Evolutionary conservation across 306 rosid species (phyloP).

Genomic region (Fagus crenata): DNA sequence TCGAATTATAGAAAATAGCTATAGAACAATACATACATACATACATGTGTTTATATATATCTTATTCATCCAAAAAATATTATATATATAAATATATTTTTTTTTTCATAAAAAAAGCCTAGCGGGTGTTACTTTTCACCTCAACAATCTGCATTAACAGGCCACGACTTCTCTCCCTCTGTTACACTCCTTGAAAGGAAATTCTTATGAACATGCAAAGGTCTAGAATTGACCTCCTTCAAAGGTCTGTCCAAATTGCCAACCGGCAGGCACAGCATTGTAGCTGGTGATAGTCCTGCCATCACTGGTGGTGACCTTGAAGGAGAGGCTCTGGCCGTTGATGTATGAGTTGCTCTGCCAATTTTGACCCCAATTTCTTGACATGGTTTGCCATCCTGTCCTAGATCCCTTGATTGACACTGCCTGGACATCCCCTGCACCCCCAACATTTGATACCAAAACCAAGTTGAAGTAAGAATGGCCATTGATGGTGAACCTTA

Average conservation of each 20-base stretch:
- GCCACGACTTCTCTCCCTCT: too few species aligned
- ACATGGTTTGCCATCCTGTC: slow-evolving; percentile 38
- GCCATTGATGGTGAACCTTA: slow-evolving; percentile 48
- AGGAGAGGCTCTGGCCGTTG: slow-evolving; percentile 43
- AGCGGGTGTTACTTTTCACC: too few species aligned
- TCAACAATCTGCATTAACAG: too few species aligned
- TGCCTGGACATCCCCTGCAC: slow-evolving; percentile 33
- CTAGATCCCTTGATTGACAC: slow-evolving; percentile 35
- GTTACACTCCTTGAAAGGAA: not conserved
- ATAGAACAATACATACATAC: too few species aligned
- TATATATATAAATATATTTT: too few species aligned
- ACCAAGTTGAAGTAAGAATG: slow-evolving; percentile 45
- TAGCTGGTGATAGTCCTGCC: slow-evolving; percentile 27
- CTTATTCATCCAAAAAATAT: too few species aligned
- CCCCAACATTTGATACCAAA: slow-evolving; percentile 37
- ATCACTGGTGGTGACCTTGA: slow-evolving; percentile 33
- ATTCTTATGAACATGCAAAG: not conserved
- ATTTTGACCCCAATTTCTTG: slow-evolving; percentile 48
- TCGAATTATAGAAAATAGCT: too few species aligned
- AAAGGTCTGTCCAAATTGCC: slow-evolving; percentile 46
- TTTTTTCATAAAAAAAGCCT: too few species aligned
- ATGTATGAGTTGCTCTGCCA: slow-evolving; percentile 47
- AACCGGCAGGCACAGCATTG: slow-evolving; percentile 30
- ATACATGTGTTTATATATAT: too few species aligned
- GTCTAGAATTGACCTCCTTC: slow-evolving; percentile 40